phyloP scores from a whole-genome alignment of 495 filamentous ascomycete genomes.

The Aspergillus steynii region DNA sequence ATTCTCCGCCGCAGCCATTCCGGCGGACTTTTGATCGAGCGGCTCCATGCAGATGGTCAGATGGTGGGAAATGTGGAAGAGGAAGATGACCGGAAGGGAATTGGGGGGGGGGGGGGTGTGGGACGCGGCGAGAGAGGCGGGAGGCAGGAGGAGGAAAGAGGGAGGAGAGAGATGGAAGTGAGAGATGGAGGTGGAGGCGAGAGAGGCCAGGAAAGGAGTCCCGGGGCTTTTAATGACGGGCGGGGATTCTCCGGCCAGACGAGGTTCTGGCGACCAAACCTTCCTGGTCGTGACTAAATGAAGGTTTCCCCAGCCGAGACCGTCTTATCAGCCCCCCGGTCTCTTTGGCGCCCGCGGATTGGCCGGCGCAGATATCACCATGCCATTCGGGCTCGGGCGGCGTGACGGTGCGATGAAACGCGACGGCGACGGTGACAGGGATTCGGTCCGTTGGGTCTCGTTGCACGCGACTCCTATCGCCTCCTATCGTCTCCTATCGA shows the following conservation, averaged over 20 bases:
- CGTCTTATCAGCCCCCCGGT: no score
- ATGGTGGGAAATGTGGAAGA: no score
- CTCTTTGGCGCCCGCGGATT: no score
- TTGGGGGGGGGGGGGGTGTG: no score
- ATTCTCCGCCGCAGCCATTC: neutral
- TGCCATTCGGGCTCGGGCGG: neutral
- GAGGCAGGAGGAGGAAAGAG: neutral
- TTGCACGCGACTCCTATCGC: no score
- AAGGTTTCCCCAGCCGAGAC: no score
- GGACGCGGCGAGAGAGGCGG: neutral
- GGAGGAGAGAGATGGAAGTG: neutral
- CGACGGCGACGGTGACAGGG: conserved; percentile 10
- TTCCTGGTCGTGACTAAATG: no score
- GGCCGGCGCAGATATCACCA: neutral
- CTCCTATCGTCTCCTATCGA: no score
- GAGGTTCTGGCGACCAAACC: no score
- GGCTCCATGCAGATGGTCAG: neutral
- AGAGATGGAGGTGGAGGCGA: neutral
- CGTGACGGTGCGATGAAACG: neutral
- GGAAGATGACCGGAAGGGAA: no score
- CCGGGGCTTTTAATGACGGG: no score
- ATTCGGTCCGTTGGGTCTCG: neutral
- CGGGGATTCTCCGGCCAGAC: no score
- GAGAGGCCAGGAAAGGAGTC: neutral
- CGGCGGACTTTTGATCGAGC: neutral